Conservation (phyloP, 192 early-diverging fungal species). For the Entophlyctis luteolus region DNA sequence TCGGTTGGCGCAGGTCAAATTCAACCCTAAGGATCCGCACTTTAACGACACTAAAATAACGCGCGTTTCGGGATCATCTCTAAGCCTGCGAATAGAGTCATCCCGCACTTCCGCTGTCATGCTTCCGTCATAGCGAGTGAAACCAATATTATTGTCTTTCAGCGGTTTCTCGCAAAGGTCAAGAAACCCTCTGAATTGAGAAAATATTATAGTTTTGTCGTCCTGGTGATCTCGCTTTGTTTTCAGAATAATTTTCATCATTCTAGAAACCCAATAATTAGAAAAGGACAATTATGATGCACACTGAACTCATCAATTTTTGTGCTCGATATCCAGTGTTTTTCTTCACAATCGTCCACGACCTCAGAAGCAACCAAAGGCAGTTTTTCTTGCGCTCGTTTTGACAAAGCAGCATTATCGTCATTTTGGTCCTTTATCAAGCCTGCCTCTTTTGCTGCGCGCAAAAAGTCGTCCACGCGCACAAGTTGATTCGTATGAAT, state of each 20-base stretch:
- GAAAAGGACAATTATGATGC: neutral
- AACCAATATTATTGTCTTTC: constrained; percentile 19
- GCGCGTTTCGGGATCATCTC: constrained; percentile 16
- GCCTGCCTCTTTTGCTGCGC: constrained; percentile 3
- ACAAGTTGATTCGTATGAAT: constrained; percentile 6
- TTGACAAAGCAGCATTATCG: constrained; percentile 4
- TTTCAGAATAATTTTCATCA: constrained; percentile 45
- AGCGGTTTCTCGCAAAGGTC: constrained; percentile 29
- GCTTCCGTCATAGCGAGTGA: constrained; percentile 28
- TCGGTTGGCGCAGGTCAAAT: constrained; percentile 39
- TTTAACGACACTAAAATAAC: constrained; percentile 38
- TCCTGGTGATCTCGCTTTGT: constrained; percentile 42
- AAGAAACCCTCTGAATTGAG: constrained; percentile 29
- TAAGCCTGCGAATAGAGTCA: constrained; percentile 11
- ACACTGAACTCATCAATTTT: constrained; percentile 27
- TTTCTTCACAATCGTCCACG: neutral
- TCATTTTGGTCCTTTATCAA: neutral
- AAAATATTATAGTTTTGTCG: constrained; percentile 33
- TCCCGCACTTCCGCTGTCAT: constrained; percentile 30
- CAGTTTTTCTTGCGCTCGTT: constrained; percentile 4
- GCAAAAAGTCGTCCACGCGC: constrained; percentile 20
- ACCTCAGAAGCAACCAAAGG: neutral
- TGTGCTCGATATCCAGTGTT: constrained; percentile 27
- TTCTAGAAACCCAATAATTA: constrained; percentile 1
- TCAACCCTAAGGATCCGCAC: constrained; percentile 41